Base-by-base conservation (phyloP, 192 early-diverging fungal species). In the Mortierella alpina region DNA sequence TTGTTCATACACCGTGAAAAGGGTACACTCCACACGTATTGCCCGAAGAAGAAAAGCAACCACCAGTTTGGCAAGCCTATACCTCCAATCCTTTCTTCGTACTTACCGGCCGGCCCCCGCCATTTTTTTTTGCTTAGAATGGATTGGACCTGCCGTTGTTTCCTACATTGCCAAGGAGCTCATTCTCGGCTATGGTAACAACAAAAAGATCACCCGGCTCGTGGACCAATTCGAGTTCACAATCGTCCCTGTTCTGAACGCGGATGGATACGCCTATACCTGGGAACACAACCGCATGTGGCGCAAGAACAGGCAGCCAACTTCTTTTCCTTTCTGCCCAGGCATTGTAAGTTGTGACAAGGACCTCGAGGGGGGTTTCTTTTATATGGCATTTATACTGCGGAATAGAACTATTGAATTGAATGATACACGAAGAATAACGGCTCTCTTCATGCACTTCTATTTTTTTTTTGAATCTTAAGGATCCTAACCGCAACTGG, bases 401-500 rank as follows among this genome's bases (percentile, higher is more conserved):
- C 13, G 22, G 48, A 48, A 31, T 22, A 23, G 18, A 64, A 31
- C 6, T 31, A 22, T 48, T 18, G 39, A 51, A 51, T 14, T 11
- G 31, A 51, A 22, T 51, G 10, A 53, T 7, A 39, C 11, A 48
- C 15, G 12, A 4, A 7, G 45, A 48, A 44, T 5, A 59, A 31
- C 18, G 4, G 11, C 18, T 71, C 39, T 54, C 5, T 42, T 15
- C 31, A 13, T 68, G 41, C 22, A 10, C 4, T 13, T 20, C 23
- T 44, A 40, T 20, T 6, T 42, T 47, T 6, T 18, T 54, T 44
- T 40, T 13, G 20, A 22, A 13, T 12, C 31, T 44, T 44, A 14
- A 78, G 67, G 91, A 92, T 59, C 70, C 86, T 39, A 92, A 92
- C 78, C 85, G 89, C 50, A 92, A 90, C 84, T 92, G 88, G 88